phyloP scores from a whole-genome alignment of 1,284 basidiomycete species.

The Naganishia sp. region DNA sequence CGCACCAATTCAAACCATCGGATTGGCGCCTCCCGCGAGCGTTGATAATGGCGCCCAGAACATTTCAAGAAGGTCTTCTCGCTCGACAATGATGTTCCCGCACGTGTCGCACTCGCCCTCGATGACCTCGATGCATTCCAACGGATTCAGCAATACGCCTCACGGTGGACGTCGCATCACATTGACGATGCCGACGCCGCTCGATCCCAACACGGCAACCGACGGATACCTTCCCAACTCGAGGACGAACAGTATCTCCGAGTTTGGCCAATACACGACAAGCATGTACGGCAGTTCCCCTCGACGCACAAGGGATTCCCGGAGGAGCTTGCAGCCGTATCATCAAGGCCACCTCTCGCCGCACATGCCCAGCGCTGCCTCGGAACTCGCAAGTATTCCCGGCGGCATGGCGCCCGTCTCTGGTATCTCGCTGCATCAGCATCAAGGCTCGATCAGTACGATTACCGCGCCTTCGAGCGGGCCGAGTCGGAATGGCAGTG shows the following conservation, averaged over 20 bases:
- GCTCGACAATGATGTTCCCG: slow-evolving; percentile 29
- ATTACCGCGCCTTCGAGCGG: slow-evolving; percentile 18
- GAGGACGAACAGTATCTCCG: slow-evolving; percentile 22
- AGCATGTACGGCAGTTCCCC: slow-evolving; percentile 2
- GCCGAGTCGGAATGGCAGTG: slow-evolving; percentile 24
- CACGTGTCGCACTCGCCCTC: slow-evolving; percentile 31
- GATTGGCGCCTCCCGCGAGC: slow-evolving; percentile 11
- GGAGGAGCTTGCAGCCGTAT: slow-evolving; percentile 20
- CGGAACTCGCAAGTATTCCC: slow-evolving; percentile 4
- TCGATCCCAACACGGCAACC: slow-evolving; percentile 30
- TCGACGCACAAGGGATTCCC: slow-evolving; percentile 12
- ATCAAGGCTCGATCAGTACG: slow-evolving; percentile 15
- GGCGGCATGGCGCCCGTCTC: slow-evolving; percentile 2
- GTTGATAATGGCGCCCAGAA: slow-evolving; percentile 37
- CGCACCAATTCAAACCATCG: slow-evolving; percentile 14
- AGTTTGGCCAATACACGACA: slow-evolving; percentile 20
- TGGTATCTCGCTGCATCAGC: neutral
- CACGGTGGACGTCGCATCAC: slow-evolving; percentile 44
- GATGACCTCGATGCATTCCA: slow-evolving; percentile 40
- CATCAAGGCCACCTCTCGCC: slow-evolving; percentile 25
- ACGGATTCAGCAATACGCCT: slow-evolving; percentile 40
- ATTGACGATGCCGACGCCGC: slow-evolving; percentile 42
- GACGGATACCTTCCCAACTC: slow-evolving; percentile 28
- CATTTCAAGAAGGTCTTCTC: slow-evolving; percentile 31
- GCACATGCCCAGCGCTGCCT: neutral